phyloP scores from a whole-genome alignment of 768 basidiomycete species.

The Strobilomyces dryophilus region DNA sequence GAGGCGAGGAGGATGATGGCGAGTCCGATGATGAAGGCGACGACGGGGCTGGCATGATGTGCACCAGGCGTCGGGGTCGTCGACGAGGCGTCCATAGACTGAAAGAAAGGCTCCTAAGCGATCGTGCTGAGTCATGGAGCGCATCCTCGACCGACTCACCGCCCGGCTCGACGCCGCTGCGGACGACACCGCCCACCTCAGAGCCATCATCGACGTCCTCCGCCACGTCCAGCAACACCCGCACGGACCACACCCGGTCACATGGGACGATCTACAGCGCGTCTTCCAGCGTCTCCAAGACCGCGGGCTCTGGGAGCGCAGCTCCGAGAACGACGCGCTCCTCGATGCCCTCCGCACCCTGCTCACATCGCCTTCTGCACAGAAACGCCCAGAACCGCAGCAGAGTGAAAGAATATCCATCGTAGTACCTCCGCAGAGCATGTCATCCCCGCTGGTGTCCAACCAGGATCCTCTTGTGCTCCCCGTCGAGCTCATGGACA shows the following conservation, averaged over 20 bases:
- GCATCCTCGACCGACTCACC: constrained; percentile 25
- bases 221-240: constrained; percentile 21
- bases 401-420: constrained; percentile 12
- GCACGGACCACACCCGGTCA: constrained; percentile 10
- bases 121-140: constrained; percentile 21
- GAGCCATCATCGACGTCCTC: constrained; percentile 18
- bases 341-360: constrained; percentile 21
- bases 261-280: constrained; percentile 22
- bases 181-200: constrained; percentile 15
- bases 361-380: constrained; percentile 9
- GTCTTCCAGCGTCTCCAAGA: constrained; percentile 23
- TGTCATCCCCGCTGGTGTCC: constrained; percentile 19
- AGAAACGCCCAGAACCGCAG: neutral
- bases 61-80: constrained; percentile 7
- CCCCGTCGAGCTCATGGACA: constrained; percentile 52
- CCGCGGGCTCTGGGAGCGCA: constrained; percentile 22
- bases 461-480: constrained; percentile 30
- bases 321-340: constrained; percentile 25
- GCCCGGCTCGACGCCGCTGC: constrained; percentile 6
- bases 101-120: constrained; percentile 18
- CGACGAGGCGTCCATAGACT: constrained; percentile 21
- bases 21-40: constrained; percentile 81
- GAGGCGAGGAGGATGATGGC: constrained; percentile 80
- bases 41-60: constrained; percentile 50
- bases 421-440: constrained; percentile 9